Base-by-base conservation (phyloP, 192 early-diverging fungal genomes). In the Haplosporangium gracile region DNA sequence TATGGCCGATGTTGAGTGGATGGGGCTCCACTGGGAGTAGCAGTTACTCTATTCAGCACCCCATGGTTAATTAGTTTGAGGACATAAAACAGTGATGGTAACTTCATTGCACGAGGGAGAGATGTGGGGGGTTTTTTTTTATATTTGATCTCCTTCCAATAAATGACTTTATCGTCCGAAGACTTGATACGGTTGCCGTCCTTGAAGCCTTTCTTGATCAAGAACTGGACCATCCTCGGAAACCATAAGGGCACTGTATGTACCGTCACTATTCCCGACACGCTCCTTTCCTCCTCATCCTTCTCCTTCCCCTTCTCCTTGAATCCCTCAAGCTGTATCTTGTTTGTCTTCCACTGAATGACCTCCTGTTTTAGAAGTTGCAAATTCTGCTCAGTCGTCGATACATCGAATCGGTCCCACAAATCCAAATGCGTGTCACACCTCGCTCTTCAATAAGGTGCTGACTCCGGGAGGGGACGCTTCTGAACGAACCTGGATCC, bases 211-310 rank as follows among this genome's bases (percentile, higher is more conserved):
- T 13, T 63, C 60, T 63, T 63, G 60, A 63, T 29, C 60, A 63
- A 63, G 60, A 63, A 63, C 29, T 63, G 60, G 26, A 63, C 60
- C 60, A 63, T 63, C 60, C 60, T 29, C 26, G 29, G 60, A 63
- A 63, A 63, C 26, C 60, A 29, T 29, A 63, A 26, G 9, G 60
- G 26, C 1, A 13, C 26, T 3, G 26, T 63, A 11, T 63, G 29
- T 10, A 29, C 10, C 26, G 60, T 63, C 60, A 63, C 60, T 11
- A 63, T 6, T 1, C 60, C 26, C 4, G 60, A 63, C 11, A 63
- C 29, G 3, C 60, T 0, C 4, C 4, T 11, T 3, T 63, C 29
- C n/a, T 63, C 26, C 55, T 57, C 55, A 20, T 57, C 49, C 49
- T 51, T 18, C 16, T 51, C 49, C 55, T n/a, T 57, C 24, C 5